Evolutionary conservation across 768 basidiomycete genomes (phyloP).

Genomic region (Mycena albidolilacea): DNA sequence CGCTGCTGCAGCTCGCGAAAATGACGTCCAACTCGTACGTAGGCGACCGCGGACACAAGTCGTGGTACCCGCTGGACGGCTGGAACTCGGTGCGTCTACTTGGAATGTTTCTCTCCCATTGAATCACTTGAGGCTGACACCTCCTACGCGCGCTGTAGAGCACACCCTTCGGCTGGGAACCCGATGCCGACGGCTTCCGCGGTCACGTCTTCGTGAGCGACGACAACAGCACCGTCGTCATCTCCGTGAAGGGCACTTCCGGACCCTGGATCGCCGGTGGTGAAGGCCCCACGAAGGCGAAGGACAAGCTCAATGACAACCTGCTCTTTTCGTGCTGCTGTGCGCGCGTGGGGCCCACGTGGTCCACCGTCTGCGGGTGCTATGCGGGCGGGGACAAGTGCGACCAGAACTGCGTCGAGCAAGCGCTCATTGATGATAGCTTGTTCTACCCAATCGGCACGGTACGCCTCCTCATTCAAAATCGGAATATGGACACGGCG

Average conservation of each 20-base stretch:
- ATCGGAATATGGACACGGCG: neutral
- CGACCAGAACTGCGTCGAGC: constrained; percentile 85
- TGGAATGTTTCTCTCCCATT: neutral
- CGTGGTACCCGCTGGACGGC: constrained; percentile 80
- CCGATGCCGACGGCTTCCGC: constrained; percentile 89
- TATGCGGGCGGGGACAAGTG: constrained; percentile 83
- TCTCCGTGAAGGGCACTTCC: constrained; percentile 96
- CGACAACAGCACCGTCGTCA: constrained; percentile 88
- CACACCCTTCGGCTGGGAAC: constrained; percentile 91
- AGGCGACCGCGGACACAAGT: constrained; percentile 58
- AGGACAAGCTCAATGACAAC: constrained; percentile 96
- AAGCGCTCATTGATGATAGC: constrained; percentile 82
- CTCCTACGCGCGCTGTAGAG: constrained; percentile 59
- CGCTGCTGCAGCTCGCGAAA: constrained; percentile 84
- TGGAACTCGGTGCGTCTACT: constrained; percentile 57
- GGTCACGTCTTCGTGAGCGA: constrained; percentile 92
- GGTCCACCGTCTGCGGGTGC: constrained; percentile 94
- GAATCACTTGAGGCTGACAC: neutral
- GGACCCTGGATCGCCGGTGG: constrained; percentile 76
- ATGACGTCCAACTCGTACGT: constrained; percentile 92
- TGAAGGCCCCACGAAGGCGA: constrained; percentile 86
- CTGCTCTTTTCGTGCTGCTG: constrained; percentile 98
- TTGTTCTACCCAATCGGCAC: constrained; percentile 91
- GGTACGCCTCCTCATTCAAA: constrained; percentile 62
- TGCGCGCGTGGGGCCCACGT: constrained; percentile 93